These are phyloP conservation scores for Parathielavia hyrcaniae DNA, from an alignment of 495 filamentous ascomycete species.

Conservation along the genomic window DNA sequence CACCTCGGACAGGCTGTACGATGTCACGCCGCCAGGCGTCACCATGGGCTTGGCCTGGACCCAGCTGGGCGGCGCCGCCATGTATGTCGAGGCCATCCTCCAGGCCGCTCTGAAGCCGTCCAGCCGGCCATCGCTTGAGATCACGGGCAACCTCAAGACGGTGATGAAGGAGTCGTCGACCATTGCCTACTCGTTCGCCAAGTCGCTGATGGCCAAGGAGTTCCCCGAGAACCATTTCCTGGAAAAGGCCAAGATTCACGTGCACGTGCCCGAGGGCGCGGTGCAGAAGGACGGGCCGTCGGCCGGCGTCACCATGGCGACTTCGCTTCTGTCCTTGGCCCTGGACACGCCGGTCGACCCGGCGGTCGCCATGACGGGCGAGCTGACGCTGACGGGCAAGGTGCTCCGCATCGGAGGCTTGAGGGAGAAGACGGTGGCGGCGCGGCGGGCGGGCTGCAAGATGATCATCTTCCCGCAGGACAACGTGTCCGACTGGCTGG, in stretches of 20 bases:
- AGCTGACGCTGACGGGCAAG: constrained; percentile 95
- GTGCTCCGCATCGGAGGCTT: constrained; percentile 93
- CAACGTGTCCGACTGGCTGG: constrained; percentile 94
- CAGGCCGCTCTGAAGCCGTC: constrained; percentile 66
- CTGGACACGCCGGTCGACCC: constrained; percentile 71
- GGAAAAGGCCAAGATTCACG: constrained; percentile 88
- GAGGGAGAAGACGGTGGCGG: constrained; percentile 98
- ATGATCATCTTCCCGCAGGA: constrained; percentile 93
- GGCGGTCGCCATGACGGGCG: constrained; percentile 96
- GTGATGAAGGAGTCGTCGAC: constrained; percentile 97
- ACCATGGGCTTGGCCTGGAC: constrained; percentile 99
- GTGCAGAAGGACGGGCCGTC: constrained; percentile 95
- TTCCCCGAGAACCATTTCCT: constrained; percentile 93
- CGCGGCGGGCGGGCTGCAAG: constrained; percentile 84
- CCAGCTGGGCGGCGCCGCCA: constrained; percentile 89
- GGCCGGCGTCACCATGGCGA: constrained; percentile 97
- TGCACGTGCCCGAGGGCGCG: constrained; percentile 96
- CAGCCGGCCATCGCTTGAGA: constrained; percentile 72
- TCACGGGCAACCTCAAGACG: constrained; percentile 87
- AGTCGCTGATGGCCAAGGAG: constrained; percentile 72
- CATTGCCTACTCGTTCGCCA: constrained; percentile 95
- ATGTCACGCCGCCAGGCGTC: constrained; percentile 90
- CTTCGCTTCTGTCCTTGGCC: constrained; percentile 76
- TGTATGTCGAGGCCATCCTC: constrained; percentile 96
- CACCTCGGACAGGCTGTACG: constrained; percentile 92